Evolutionary conservation across 345 rosid species (phyloP).

Genomic region (Euphorbia pulcherrima): DNA sequence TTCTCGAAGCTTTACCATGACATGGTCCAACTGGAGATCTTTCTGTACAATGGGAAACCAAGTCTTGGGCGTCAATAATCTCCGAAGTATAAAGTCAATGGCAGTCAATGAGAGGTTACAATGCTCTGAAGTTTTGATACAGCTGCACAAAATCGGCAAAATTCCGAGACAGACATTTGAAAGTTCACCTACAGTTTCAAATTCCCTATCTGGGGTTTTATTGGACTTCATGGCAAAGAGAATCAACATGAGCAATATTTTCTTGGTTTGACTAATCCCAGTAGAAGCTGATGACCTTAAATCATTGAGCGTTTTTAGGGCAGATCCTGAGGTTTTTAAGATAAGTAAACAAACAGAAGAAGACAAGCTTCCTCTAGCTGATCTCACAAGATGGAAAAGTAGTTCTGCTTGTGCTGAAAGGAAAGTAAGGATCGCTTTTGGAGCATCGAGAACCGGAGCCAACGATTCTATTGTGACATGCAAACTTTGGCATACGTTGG

Average conservation of each 20-base stretch:
- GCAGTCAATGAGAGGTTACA: constrained; percentile 56
- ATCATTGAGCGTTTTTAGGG: constrained; percentile 57
- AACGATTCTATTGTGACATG: constrained; percentile 40
- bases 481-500: constrained; percentile 41
- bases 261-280: constrained; percentile 43
- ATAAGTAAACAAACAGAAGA: constrained; percentile 44
- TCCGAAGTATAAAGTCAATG: constrained; percentile 54
- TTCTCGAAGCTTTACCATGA: constrained; percentile 64
- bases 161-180: constrained; percentile 61
- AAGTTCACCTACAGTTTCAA: constrained; percentile 53
- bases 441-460: constrained; percentile 43
- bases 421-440: constrained; percentile 48
- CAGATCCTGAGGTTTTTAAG: constrained; percentile 53
- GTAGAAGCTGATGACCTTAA: constrained; percentile 40
- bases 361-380: constrained; percentile 37
- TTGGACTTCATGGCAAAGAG: constrained; percentile 47
- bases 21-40: constrained; percentile 59
- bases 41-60: constrained; percentile 74
- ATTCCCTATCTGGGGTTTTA: constrained; percentile 30
- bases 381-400: constrained; percentile 56
- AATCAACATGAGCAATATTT: constrained; percentile 58
- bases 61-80: constrained; percentile 60
- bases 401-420: constrained; percentile 68
- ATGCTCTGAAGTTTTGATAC: constrained; percentile 49
- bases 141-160: constrained; percentile 69